A percentile compares a stretch with the other conserved stretches of the same genome.
phyloP scores from a whole-genome alignment of 176 grass and related monocot species.

The Eremochloa ophiuroides region DNA sequence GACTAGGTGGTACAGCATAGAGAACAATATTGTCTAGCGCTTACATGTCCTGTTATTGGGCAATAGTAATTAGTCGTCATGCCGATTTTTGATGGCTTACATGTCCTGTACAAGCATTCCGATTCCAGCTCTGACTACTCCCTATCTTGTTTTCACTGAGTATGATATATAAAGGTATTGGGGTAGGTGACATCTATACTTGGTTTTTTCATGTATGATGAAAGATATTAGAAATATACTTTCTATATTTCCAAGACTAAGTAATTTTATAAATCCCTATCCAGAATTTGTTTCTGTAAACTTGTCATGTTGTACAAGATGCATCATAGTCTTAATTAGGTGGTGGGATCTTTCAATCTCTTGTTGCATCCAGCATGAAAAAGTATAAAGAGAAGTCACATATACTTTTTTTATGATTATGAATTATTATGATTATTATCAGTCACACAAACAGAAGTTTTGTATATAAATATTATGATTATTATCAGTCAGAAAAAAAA shows the following conservation, averaged over 20 bases:
- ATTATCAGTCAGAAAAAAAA: conserved; percentile 9
- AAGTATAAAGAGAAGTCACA: neutral
- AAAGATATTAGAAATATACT: neutral
- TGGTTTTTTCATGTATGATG: neutral
- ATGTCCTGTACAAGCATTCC: neutral
- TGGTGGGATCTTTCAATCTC: neutral
- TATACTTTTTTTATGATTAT: neutral
- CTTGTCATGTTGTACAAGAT: neutral
- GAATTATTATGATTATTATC: neutral
- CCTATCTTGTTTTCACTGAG: neutral
- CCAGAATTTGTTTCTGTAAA: neutral
- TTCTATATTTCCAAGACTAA: neutral
- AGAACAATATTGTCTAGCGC: neutral
- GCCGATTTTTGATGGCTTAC: conserved; percentile 33
- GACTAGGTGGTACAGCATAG: conserved; percentile 24
- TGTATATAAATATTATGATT: neutral
- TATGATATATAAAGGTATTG: neutral
- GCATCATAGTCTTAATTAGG: neutral
- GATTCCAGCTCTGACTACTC: neutral
- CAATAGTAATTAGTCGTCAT: conserved; percentile 15
- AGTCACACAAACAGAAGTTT: too few relatives aligned
- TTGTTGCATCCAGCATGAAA: neutral
- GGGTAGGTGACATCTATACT: neutral
- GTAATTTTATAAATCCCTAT: neutral
- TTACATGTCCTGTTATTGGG: conserved; percentile 24